A percentile compares a stretch with the other conserved stretches of the same genome.
Conservation (phyloP, 352 stramenopile genomes). For the Phytophthora nicotianae region DNA sequence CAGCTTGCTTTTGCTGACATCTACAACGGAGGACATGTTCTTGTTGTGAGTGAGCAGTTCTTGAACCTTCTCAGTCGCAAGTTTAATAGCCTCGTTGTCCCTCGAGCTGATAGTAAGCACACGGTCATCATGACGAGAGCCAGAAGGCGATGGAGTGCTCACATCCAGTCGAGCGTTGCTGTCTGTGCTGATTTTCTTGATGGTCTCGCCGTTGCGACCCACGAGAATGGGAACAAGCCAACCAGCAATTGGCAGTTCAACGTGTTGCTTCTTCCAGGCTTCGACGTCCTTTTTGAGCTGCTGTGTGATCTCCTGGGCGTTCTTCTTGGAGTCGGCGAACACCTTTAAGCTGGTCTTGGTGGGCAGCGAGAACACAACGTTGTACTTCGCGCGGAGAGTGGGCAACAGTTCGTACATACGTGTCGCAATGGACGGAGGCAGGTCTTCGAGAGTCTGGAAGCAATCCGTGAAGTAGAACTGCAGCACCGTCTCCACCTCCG, state of each 20-base stretch:
- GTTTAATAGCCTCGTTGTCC: slow-evolving; percentile 65
- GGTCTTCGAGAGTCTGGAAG: slow-evolving; percentile 51
- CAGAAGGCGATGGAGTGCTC: slow-evolving; percentile 29
- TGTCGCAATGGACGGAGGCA: slow-evolving; percentile 54
- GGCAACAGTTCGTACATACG: slow-evolving; percentile 71
- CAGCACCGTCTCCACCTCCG: slow-evolving; percentile 71
- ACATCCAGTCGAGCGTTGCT: slow-evolving; percentile 68
- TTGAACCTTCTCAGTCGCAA: slow-evolving; percentile 61
- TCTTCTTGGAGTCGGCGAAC: slow-evolving; percentile 68
- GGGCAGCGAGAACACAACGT: slow-evolving; percentile 65
- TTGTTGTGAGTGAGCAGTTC: slow-evolving; percentile 59
- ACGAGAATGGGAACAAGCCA: slow-evolving; percentile 77
- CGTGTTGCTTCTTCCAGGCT: slow-evolving; percentile 70
- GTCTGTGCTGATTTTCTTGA: slow-evolving; percentile 72
- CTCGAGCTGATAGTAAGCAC: slow-evolving; percentile 70
- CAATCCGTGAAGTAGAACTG: slow-evolving; percentile 80
- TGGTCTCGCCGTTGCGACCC: slow-evolving; percentile 78
- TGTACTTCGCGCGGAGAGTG: slow-evolving; percentile 54
- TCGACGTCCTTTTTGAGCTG: slow-evolving; percentile 55
- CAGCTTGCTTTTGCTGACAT: slow-evolving; percentile 51
- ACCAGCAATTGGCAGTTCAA: slow-evolving; percentile 59
- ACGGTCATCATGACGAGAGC: slow-evolving; percentile 38
- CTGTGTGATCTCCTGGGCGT: slow-evolving; percentile 48
- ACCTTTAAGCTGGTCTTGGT: slow-evolving; percentile 64
- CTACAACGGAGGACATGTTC: slow-evolving; percentile 50